Conservation (phyloP, 129 eudicot species). For the Helichrysum umbraculigerum region DNA sequence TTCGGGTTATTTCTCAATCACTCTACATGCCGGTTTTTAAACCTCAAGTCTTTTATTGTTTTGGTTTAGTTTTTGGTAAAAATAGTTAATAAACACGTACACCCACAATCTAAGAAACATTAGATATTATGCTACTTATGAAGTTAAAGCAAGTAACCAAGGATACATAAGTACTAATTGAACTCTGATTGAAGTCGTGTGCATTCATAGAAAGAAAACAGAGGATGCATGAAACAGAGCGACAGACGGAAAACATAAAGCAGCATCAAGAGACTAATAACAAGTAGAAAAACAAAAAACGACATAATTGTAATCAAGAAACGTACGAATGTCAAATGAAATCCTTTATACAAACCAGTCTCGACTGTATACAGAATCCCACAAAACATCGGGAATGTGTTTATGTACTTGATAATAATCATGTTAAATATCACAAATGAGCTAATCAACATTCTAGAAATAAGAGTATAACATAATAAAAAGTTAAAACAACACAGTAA, state of each 20-base stretch:
- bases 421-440: neutral
- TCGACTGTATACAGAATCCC: neutral
- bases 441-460: neutral
- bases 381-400: neutral
- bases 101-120: no score
- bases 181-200: neutral
- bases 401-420: no score
- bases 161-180: neutral
- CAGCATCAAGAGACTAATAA: neutral
- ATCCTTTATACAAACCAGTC: neutral
- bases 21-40: no score
- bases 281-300: neutral
- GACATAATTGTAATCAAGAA: neutral
- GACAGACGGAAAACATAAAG: neutral
- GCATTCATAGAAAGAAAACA: neutral
- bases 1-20: no score
- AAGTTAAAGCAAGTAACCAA: no score
- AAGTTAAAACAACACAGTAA: no score
- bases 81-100: neutral
- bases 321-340: neutral
- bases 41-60: no score
- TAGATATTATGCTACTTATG: neutral
- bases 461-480: no score
- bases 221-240: neutral
- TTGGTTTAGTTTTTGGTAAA: no score